Conservation (phyloP, 352 stramenopile genomes). For the Globisporangium camurandrum region DNA sequence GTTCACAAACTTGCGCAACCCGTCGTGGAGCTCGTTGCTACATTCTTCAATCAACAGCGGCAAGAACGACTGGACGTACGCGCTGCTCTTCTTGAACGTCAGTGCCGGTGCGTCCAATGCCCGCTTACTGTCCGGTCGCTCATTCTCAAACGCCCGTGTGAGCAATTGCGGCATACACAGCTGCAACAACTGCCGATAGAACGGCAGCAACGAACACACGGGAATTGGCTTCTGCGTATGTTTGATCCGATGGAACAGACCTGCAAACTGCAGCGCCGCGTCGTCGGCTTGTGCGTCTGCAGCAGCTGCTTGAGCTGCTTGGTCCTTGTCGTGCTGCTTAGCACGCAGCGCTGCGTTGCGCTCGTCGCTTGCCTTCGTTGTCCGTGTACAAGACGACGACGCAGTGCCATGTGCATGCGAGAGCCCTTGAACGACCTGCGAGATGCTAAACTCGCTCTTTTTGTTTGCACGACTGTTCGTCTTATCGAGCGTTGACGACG, state of each 20-base stretch:
- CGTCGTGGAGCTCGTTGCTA: constrained; percentile 74
- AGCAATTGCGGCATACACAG: constrained; percentile 69
- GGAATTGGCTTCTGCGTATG: constrained; percentile 67
- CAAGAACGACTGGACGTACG: constrained; percentile 75
- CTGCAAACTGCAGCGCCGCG: constrained; percentile 38
- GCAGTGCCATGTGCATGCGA: constrained; percentile 32
- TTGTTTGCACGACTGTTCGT: constrained; percentile 14
- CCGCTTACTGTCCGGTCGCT: constrained; percentile 45
- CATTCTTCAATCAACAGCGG: constrained; percentile 79
- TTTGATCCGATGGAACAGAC: constrained; percentile 79
- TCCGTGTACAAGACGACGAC: constrained; percentile 4
- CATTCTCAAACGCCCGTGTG: constrained; percentile 49
- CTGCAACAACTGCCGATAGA: constrained; percentile 78
- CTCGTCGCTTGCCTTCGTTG: constrained; percentile 1
- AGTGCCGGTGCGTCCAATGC: constrained; percentile 38
- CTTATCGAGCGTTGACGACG: constrained; percentile 16
- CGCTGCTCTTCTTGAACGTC: constrained; percentile 58
- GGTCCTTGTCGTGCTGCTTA: background rate
- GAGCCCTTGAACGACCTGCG: constrained; percentile 58
- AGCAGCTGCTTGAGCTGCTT: constrained; percentile 4
- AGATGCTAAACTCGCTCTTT: constrained; percentile 39
- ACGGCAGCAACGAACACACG: constrained; percentile 63
- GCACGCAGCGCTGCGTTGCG: background rate
- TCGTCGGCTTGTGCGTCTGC: constrained; percentile 53
- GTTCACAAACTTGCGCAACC: constrained; percentile 37